These are phyloP conservation scores for Aspergillus ustus DNA, from an alignment of 2,329 filamentous ascomycete species.

Conservation along the genomic window DNA sequence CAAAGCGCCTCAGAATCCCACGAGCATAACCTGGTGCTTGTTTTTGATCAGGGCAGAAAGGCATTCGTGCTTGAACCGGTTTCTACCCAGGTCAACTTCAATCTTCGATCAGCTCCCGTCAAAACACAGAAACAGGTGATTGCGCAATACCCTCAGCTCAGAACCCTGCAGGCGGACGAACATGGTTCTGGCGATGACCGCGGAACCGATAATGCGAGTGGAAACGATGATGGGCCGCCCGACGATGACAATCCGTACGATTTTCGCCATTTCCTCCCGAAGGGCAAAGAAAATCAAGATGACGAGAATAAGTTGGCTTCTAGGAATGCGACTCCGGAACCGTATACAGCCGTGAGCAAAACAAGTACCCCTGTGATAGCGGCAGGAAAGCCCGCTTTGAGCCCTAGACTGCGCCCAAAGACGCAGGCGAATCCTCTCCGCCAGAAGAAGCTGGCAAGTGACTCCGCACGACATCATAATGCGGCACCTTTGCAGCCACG, in stretches of 20 bases:
- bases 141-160: constrained; percentile 70
- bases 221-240: constrained; percentile 49
- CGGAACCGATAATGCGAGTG: constrained; percentile 34
- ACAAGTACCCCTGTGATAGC: constrained; percentile 40
- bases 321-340: constrained; percentile 42
- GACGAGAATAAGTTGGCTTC: constrained; percentile 39
- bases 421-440: constrained; percentile 41
- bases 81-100: constrained; percentile 85
- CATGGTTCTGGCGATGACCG: constrained; percentile 40
- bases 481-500: constrained; percentile 26
- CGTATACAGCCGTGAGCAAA: constrained; percentile 36
- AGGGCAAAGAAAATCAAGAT: constrained; percentile 44
- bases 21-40: constrained; percentile 56
- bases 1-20: constrained; percentile 33
- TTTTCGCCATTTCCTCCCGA: constrained; percentile 54
- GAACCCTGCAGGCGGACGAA: constrained; percentile 44
- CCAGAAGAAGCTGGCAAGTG: constrained; percentile 30
- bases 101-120: constrained; percentile 71
- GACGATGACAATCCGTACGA: constrained; percentile 55
- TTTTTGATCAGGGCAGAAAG: constrained; percentile 76
- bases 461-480: constrained; percentile 27
- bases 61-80: constrained; percentile 82
- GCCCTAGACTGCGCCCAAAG: constrained; percentile 33
- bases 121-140: constrained; percentile 69
- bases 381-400: constrained; percentile 31